A percentile compares a stretch with the other conserved stretches of the same genome.
phyloP scores from a whole-genome alignment of 768 basidiomycete species.

The Chlorophyllum brunneum region DNA sequence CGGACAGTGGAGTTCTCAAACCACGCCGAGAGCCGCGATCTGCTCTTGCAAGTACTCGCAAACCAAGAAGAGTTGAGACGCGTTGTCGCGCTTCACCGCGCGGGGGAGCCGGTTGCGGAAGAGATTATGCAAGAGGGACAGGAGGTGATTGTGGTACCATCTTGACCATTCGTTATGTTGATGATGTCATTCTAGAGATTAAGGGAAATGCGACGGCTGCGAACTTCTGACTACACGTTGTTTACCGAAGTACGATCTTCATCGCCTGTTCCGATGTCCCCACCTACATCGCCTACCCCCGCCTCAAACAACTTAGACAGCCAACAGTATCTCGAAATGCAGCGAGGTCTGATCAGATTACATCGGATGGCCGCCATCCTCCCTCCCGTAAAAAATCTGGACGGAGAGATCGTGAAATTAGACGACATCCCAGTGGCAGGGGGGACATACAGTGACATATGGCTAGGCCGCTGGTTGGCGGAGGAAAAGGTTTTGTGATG shows the following conservation, averaged over 20 bases:
- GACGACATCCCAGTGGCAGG: constrained; percentile 41
- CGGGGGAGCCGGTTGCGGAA: constrained; percentile 38
- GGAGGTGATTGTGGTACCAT: constrained; percentile 26
- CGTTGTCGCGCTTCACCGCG: constrained; percentile 33
- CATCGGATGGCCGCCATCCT: constrained; percentile 36
- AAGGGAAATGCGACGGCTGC: constrained; percentile 19
- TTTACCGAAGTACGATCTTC: constrained; percentile 14
- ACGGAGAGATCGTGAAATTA: constrained; percentile 44
- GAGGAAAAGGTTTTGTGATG: constrained; percentile 38
- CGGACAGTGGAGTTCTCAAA: constrained; percentile 25
- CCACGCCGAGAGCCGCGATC: constrained; percentile 30
- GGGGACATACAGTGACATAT: constrained; percentile 54
- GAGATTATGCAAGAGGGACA: constrained; percentile 53
- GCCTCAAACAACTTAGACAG: constrained; percentile 17
- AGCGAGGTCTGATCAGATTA: constrained; percentile 37
- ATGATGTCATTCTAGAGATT: no score
- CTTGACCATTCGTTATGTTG: not conserved
- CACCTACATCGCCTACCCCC: constrained; percentile 13
- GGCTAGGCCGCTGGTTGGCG: constrained; percentile 51
- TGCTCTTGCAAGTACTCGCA: constrained; percentile 37
- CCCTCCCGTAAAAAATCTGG: constrained; percentile 47
- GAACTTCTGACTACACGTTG: constrained; percentile 1
- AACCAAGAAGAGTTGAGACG: constrained; percentile 21
- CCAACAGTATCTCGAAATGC: constrained; percentile 37
- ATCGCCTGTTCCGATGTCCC: constrained; percentile 12